Percentiles rank a stretch among this genome's conserved stretches.
These are phyloP conservation scores for Coemansia asiatica DNA, from an alignment of 192 early-diverging fungal species.

Conservation along the genomic window DNA sequence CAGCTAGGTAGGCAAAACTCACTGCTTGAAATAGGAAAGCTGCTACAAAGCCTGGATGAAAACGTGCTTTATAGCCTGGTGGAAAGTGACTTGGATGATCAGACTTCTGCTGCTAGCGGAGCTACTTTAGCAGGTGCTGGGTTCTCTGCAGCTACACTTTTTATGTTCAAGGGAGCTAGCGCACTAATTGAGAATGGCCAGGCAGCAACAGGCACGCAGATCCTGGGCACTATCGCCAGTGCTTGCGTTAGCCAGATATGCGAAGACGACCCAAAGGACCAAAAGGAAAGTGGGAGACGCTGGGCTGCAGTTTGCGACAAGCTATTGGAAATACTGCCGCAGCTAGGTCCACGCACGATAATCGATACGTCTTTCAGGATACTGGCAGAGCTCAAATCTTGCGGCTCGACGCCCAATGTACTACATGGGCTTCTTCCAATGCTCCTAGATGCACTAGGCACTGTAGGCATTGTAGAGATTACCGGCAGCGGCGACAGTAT, in stretches of 20 bases:
- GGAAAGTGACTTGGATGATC: conserved; percentile 21
- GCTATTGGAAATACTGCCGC: conserved; percentile 33
- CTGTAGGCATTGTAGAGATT: conserved; percentile 41
- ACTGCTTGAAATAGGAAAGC: conserved; percentile 16
- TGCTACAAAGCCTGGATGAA: conserved; percentile 22
- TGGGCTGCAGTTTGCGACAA: conserved; percentile 33
- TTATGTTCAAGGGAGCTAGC: conserved; percentile 30
- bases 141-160: conserved; percentile 1
- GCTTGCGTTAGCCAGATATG: conserved; percentile 46
- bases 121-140: conserved; percentile 1
- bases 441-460: conserved; percentile 45
- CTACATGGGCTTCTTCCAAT: conserved; percentile 29
- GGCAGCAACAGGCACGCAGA: background rate
- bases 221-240: conserved; percentile 16
- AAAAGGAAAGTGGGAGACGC: conserved; percentile 1
- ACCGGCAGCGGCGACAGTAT: conserved; percentile 3
- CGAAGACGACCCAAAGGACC: conserved; percentile 26
- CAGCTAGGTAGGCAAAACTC: conserved; percentile 13
- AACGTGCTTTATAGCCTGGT: conserved; percentile 23
- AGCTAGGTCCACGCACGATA: conserved; percentile 23
- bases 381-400: conserved; percentile 40
- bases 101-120: background rate
- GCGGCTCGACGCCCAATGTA: conserved; percentile 23
- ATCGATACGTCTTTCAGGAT: conserved; percentile 43
- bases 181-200: conserved; percentile 25